phyloP scores from a whole-genome alignment of 306 rosid species.

The Canavalia ensiformis region DNA sequence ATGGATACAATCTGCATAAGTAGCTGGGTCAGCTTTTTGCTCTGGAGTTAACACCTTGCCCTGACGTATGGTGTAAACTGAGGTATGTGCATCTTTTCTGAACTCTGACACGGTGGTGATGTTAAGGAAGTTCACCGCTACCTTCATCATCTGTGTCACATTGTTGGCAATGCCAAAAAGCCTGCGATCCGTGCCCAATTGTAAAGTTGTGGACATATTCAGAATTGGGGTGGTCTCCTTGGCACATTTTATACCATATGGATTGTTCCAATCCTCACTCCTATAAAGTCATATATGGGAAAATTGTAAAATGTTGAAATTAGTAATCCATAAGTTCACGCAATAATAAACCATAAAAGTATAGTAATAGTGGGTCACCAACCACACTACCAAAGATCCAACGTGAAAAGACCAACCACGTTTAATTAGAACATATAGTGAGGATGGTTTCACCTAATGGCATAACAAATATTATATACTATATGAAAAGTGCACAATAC shows the following conservation, averaged over 20 bases:
- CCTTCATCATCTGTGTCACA: conserved; percentile 59
- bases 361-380: conserved; percentile 30
- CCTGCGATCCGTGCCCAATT: conserved; percentile 84
- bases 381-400: conserved; percentile 3
- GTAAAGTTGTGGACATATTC: conserved; percentile 58
- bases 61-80: conserved; percentile 86
- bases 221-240: conserved; percentile 79
- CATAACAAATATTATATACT: not conserved
- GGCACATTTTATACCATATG: conserved; percentile 89
- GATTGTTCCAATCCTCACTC: conserved; percentile 93
- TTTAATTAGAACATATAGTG: not conserved
- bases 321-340: not conserved
- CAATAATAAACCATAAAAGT: not conserved
- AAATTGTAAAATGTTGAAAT: not conserved
- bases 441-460: conserved; percentile 15
- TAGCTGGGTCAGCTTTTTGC: conserved; percentile 85
- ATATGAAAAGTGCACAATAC: not conserved
- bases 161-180: conserved; percentile 65
- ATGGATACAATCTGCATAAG: conserved; percentile 91
- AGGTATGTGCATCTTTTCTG: conserved; percentile 94
- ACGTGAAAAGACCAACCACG: not conserved
- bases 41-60: conserved; percentile 77
- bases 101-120: conserved; percentile 82
- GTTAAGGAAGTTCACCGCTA: conserved; percentile 73
- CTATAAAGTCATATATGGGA: conserved; percentile 42